Evolutionary conservation across 1,284 basidiomycete species (phyloP).

Genomic region (Rhodotorula mucilaginosa): DNA sequence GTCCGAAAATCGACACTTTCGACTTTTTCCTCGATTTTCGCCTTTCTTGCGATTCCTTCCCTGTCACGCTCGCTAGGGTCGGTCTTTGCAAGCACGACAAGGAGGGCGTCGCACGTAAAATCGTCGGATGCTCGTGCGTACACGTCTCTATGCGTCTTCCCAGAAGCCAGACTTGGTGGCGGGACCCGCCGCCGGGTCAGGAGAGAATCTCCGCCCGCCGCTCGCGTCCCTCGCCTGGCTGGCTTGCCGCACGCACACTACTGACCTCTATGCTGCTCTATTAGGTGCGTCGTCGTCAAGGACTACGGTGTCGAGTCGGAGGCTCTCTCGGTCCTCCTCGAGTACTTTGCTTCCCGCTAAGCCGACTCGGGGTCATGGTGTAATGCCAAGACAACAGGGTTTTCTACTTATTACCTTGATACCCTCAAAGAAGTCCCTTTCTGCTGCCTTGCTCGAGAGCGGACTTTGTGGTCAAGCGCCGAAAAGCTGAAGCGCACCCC

Average conservation of each 20-base stretch:
- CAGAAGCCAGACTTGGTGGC: background rate
- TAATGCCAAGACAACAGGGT: no score
- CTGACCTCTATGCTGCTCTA: background rate
- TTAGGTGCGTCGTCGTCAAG: conserved; percentile 87
- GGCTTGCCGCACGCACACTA: background rate
- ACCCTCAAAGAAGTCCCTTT: no score
- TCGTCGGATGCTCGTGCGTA: conserved; percentile 75
- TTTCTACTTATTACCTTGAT: no score
- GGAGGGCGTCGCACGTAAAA: conserved; percentile 96
- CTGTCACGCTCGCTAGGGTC: background rate
- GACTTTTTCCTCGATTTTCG: background rate
- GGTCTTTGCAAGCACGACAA: conserved; percentile 98
- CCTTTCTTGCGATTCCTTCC: background rate
- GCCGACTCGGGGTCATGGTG: no score
- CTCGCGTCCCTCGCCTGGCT: background rate
- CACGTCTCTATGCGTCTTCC: background rate
- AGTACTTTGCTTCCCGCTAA: conserved; percentile 31
- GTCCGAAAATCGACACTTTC: background rate
- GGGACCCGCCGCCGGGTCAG: background rate
- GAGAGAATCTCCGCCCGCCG: background rate
- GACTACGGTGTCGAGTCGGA: conserved; percentile 95
- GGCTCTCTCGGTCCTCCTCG: conserved; percentile 60
- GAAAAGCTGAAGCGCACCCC: no score
- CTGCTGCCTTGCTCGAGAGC: no score
- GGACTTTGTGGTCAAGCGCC: no score